Evolutionary conservation across 495 filamentous ascomycete genomes (phyloP).

Genomic region (Rhypophila decipiens): DNA sequence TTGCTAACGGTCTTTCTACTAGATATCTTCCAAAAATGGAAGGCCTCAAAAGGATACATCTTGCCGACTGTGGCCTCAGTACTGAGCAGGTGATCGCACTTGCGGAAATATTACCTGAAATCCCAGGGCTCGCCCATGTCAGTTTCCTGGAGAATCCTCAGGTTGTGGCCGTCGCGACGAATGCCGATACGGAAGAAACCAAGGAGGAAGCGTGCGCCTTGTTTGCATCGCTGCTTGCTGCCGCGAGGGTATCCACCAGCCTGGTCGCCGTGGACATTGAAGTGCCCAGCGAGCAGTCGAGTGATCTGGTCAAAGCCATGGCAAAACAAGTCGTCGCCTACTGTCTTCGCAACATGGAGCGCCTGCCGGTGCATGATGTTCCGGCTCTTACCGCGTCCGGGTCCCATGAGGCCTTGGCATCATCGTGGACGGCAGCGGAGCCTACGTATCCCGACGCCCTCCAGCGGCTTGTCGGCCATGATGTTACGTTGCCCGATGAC

Average conservation of each 20-base stretch:
- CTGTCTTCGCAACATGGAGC: constrained; percentile 83
- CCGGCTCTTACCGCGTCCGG: constrained; percentile 8
- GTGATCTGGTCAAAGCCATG: constrained; percentile 85
- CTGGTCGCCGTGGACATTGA: constrained; percentile 91
- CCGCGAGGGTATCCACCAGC: constrained; percentile 73
- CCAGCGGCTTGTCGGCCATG: constrained; percentile 52
- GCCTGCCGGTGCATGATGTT: neutral
- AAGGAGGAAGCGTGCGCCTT: constrained; percentile 93
- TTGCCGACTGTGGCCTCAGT: constrained; percentile 78
- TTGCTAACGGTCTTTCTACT: no score
- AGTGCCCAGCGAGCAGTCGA: constrained; percentile 67
- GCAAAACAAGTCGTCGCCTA: constrained; percentile 92
- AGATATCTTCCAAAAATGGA: constrained; percentile 76
- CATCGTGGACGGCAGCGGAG: constrained; percentile 12
- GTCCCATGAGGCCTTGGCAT: constrained; percentile 5
- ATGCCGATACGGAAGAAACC: constrained; percentile 59
- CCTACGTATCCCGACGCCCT: constrained; percentile 48
- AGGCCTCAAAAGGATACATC: constrained; percentile 77
- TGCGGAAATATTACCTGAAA: constrained; percentile 83
- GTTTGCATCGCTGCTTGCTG: constrained; percentile 86
- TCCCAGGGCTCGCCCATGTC: constrained; percentile 74
- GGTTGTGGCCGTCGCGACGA: constrained; percentile 54
- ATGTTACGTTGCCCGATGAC: constrained; percentile 51
- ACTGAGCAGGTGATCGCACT: constrained; percentile 84
- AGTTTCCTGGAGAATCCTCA: constrained; percentile 80